These are phyloP conservation scores for Cytospora schulzeri DNA, from an alignment of 2,329 filamentous ascomycete genomes.

Conservation along the genomic window DNA sequence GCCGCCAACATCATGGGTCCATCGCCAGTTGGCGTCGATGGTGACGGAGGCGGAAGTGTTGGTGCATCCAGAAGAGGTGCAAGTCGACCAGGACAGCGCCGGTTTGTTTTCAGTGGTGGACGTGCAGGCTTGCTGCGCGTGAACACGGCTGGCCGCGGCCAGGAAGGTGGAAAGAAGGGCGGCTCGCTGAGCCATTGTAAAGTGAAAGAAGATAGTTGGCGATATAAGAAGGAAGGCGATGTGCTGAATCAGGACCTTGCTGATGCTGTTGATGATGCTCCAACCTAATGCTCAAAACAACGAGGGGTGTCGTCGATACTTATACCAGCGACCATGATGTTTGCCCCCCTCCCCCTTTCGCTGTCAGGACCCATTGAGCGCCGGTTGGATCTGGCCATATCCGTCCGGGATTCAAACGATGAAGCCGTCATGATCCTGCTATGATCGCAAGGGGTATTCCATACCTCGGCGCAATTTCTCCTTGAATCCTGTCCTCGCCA, in stretches of 20 bases:
- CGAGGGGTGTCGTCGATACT: conserved; percentile 15
- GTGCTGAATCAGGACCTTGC: conserved; percentile 21
- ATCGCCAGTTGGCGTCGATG: conserved; percentile 64
- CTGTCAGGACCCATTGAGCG: not conserved
- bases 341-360: not conserved
- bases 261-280: conserved; percentile 18
- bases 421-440: conserved; percentile 2
- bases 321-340: conserved; percentile 18
- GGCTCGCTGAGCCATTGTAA: conserved; percentile 28
- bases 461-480: conserved; percentile 1
- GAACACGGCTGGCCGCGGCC: conserved; percentile 37
- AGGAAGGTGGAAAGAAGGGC: conserved; percentile 43
- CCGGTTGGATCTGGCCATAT: not conserved
- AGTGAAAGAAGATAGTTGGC: conserved; percentile 25
- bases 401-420: not conserved
- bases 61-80: conserved; percentile 54
- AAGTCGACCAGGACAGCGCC: conserved; percentile 54
- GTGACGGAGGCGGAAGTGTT: conserved; percentile 53
- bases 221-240: conserved; percentile 17
- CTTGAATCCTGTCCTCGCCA: not conserved
- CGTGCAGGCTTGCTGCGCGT: conserved; percentile 55
- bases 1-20: conserved; percentile 52
- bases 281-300: not conserved
- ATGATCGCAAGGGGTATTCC: conserved; percentile 2
- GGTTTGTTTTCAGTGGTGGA: conserved; percentile 54